Percentiles rank a stretch among this genome's conserved stretches.
Evolutionary conservation across 2,329 filamentous ascomycete species (phyloP).

Genomic region (Monascus ruber): DNA sequence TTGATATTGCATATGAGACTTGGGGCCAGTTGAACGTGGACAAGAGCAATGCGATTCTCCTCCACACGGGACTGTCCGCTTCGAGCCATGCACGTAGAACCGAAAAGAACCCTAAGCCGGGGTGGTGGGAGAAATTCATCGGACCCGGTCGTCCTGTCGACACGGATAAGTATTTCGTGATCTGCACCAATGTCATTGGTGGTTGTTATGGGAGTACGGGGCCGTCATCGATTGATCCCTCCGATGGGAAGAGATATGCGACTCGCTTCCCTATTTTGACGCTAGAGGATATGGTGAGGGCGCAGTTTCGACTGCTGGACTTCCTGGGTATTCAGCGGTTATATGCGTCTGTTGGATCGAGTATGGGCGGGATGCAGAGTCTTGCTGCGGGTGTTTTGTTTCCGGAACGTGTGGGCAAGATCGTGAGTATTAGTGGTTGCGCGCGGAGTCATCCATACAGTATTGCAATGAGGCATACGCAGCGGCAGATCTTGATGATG

Average conservation of each 20-base stretch:
- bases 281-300: slow-evolving; percentile 93
- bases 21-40: slow-evolving; percentile 75
- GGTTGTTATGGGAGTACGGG: slow-evolving; percentile 95
- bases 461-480: slow-evolving; percentile 96
- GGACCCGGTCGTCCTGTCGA: slow-evolving; percentile 75
- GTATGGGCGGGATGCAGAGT: slow-evolving; percentile 98
- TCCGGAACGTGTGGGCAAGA: slow-evolving; percentile 65
- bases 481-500: slow-evolving; percentile 97
- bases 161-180: slow-evolving; percentile 81
- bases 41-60: slow-evolving; percentile 76
- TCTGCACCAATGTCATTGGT: slow-evolving; percentile 94
- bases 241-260: slow-evolving; percentile 77
- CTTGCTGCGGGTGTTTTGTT: slow-evolving; percentile 77
- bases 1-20: slow-evolving; percentile 83
- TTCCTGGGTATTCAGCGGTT: slow-evolving; percentile 62
- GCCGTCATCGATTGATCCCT: slow-evolving; percentile 75
- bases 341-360: slow-evolving; percentile 86
- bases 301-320: slow-evolving; percentile 84
- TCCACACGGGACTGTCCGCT: slow-evolving; percentile 92
- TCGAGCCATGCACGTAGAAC: slow-evolving; percentile 95
- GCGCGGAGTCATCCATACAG: slow-evolving; percentile 93
- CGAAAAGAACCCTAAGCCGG: slow-evolving; percentile 69
- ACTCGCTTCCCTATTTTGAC: slow-evolving; percentile 93
- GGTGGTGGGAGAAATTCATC: slow-evolving; percentile 99
- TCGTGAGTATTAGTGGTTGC: slow-evolving; percentile 87